Evolutionary conservation across 257 asterid genomes (phyloP).

Genomic region (Mentha longifolia): DNA sequence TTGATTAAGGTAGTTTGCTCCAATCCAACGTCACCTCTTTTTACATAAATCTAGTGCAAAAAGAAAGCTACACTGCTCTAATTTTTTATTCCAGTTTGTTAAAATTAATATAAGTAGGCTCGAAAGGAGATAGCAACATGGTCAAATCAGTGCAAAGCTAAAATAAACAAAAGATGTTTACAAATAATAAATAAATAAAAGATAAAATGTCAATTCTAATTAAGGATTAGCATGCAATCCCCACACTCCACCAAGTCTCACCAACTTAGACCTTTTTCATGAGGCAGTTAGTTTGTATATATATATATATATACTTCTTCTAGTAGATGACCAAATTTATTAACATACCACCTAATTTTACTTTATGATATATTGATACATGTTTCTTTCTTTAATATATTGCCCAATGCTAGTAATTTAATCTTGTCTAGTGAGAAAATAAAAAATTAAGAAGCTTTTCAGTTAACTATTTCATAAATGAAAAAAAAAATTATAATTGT

Average conservation of each 20-base stretch:
- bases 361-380: not conserved
- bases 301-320: too few species aligned
- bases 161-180: not conserved
- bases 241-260: conserved; percentile 19
- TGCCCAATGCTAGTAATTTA: too few species aligned
- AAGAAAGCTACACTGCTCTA: not conserved
- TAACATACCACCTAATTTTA: conserved; percentile 43
- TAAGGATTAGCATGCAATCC: conserved; percentile 6
- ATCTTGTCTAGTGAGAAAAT: too few species aligned
- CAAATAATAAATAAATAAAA: too few species aligned
- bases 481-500: too few species aligned
- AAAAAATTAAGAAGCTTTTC: too few species aligned
- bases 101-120: not conserved
- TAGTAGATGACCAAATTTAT: conserved; percentile 42
- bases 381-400: not conserved
- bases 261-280: conserved; percentile 35
- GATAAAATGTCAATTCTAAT: conserved; percentile 29
- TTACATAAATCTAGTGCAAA: conserved; percentile 9
- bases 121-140: not conserved
- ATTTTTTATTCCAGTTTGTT: conserved; percentile 10
- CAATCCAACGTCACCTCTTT: conserved; percentile 33
- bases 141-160: conserved; percentile 20
- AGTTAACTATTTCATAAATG: too few species aligned
- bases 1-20: conserved; percentile 27
- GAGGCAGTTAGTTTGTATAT: conserved; percentile 36